These are phyloP conservation scores for Lecanoromycetidae sp. DNA, from an alignment of 2,329 filamentous ascomycete genomes.

Conservation along the genomic window DNA sequence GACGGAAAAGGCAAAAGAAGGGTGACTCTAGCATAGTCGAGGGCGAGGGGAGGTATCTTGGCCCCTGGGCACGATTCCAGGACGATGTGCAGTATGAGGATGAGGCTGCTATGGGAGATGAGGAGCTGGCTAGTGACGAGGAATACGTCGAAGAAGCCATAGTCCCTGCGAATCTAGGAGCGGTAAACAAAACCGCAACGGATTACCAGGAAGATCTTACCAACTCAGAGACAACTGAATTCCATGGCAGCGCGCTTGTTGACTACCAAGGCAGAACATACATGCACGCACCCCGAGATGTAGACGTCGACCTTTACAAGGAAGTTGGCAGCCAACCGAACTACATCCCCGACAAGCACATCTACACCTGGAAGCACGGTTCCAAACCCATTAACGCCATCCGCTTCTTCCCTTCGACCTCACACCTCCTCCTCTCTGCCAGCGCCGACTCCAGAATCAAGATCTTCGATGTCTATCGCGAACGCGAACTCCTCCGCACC, in stretches of 20 bases:
- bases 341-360: slow-evolving; percentile 85
- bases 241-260: slow-evolving; percentile 69
- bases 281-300: slow-evolving; percentile 90
- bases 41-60: slow-evolving; percentile 77
- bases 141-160: slow-evolving; percentile 68
- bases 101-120: slow-evolving; percentile 53
- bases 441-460: slow-evolving; percentile 84
- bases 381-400: slow-evolving; percentile 76
- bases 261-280: slow-evolving; percentile 95
- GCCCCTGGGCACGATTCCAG: slow-evolving; percentile 84
- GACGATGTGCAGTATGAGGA: slow-evolving; percentile 62
- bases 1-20: slow-evolving; percentile 69
- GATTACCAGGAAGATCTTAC: slow-evolving; percentile 43
- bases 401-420: slow-evolving; percentile 77
- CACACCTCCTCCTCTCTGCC: slow-evolving; percentile 80
- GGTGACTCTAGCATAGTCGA: slow-evolving; percentile 75
- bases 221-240: slow-evolving; percentile 68
- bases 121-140: slow-evolving; percentile 63
- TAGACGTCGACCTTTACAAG: slow-evolving; percentile 75
- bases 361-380: slow-evolving; percentile 81
- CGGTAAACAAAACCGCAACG: slow-evolving; percentile 40
- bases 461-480: slow-evolving; percentile 89
- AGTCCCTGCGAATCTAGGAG: slow-evolving; percentile 37
- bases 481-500: slow-evolving; percentile 77
- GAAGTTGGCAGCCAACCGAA: slow-evolving; percentile 71